These are phyloP conservation scores for Claviceps sp. DNA, from an alignment of 2,329 filamentous ascomycete species.

Conservation along the genomic window DNA sequence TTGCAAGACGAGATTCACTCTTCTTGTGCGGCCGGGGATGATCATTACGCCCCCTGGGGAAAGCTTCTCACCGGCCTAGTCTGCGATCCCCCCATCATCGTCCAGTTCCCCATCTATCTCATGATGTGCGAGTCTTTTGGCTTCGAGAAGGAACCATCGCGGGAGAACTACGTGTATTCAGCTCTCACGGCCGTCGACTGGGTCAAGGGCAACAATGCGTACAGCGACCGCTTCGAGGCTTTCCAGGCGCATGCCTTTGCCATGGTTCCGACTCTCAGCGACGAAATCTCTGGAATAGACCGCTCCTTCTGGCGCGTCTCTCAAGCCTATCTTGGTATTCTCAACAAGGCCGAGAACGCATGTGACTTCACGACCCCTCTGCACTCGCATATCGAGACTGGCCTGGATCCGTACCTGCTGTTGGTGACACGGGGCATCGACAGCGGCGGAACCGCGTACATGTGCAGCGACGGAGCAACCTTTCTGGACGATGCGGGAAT, in stretches of 20 bases:
- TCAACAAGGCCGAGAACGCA: constrained; percentile 4
- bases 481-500: constrained; percentile 6
- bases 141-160: constrained; percentile 1
- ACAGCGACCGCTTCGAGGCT: constrained; percentile 1
- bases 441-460: constrained; percentile 5
- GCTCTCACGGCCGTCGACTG: constrained; percentile 5
- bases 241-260: constrained; percentile 1
- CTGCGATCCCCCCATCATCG: constrained; percentile 7
- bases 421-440: constrained; percentile 4
- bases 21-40: constrained; percentile 1
- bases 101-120: constrained; percentile 7
- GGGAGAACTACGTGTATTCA: constrained; percentile 6
- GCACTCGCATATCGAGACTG: constrained; percentile 3
- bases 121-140: constrained; percentile 8
- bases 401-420: constrained; percentile 3
- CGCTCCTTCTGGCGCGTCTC: constrained; percentile 6
- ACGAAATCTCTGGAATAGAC: constrained; percentile 3
- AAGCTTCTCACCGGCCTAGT: constrained; percentile 6
- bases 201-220: constrained; percentile 4
- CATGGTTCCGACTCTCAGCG: constrained; percentile 3
- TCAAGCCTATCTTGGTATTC: constrained; percentile 3
- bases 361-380: constrained; percentile 1
- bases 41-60: constrained; percentile 4
- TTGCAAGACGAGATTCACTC: neutral
- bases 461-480: constrained; percentile 7